A percentile compares a stretch with the other conserved stretches of the same genome.
Conservation (phyloP, 2,329 filamentous ascomycete genomes). For the Didymella arachidicola region DNA sequence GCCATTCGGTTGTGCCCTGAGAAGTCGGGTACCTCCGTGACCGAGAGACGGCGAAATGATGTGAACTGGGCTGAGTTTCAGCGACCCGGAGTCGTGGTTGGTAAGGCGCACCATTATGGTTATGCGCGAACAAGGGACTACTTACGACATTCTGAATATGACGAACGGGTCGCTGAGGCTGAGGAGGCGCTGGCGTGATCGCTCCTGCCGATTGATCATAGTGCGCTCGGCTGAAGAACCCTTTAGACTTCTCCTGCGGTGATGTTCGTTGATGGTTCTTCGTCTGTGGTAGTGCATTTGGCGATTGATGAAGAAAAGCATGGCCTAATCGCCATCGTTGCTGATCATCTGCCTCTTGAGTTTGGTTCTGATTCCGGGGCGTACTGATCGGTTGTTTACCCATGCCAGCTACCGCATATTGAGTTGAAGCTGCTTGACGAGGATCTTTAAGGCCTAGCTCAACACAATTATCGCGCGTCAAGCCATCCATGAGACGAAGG, state of each 20-base stretch:
- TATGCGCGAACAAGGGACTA: slow-evolving; percentile 52
- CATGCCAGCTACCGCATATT: neutral
- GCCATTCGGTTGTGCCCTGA: slow-evolving; percentile 22
- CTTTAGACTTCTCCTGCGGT: slow-evolving; percentile 8
- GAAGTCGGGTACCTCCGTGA: slow-evolving; percentile 29
- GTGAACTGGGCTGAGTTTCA: slow-evolving; percentile 41
- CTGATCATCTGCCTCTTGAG: slow-evolving; percentile 1
- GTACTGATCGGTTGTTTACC: slow-evolving; percentile 10
- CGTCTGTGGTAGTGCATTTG: slow-evolving; percentile 11
- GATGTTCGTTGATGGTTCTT: neutral
- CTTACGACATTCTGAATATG: slow-evolving; percentile 48
- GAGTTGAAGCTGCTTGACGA: slow-evolving; percentile 17
- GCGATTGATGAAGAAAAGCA: slow-evolving; percentile 31
- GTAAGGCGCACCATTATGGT: slow-evolving; percentile 24
- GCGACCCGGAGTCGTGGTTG: slow-evolving; percentile 26
- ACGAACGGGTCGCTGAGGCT: slow-evolving; percentile 18
- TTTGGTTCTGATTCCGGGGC: slow-evolving; percentile 1
- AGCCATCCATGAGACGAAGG: slow-evolving; percentile 41
- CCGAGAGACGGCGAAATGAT: slow-evolving; percentile 39
- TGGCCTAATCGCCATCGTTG: slow-evolving; percentile 27
- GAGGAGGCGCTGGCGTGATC: neutral
- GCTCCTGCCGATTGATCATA: slow-evolving; percentile 8
- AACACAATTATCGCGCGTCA: slow-evolving; percentile 33
- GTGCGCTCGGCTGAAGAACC: slow-evolving; percentile 15
- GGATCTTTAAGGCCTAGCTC: slow-evolving; percentile 42